Base-by-base conservation (phyloP, 2,329 filamentous ascomycete genomes). In the Ceratocystis alfenasii region DNA sequence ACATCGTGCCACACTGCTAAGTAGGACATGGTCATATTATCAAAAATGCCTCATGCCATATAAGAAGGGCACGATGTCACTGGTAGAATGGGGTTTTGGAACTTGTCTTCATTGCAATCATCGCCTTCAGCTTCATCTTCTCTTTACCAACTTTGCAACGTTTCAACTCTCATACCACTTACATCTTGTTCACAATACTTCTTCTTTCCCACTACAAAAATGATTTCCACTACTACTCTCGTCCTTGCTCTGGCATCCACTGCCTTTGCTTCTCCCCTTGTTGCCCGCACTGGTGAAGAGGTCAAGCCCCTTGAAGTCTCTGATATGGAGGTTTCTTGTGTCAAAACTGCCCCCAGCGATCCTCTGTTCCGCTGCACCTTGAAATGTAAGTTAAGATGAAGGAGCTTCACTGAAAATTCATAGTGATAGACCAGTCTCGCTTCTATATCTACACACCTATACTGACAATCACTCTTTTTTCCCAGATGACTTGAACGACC, bases 311-410 rank as follows among this genome's bases (percentile, higher is more conserved):
- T 67, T 6, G 45, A 67, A 33, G 28, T 67, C 17, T 62, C 62
- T 8, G 45, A 67, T 7, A 57, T 62, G 63, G 20, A 33, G 3
- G 46, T 67, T 3, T 22, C 53, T 25, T 67, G 66, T 25, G 3
- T 28, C 6, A 63, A 63, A 25, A n/a, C 36, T 25, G 41, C 30
- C 1, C 17, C 41, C 33, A 59, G 46, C 33, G 3, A 33, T 8
- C 20, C 63, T 3, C 46, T 67, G 12, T 63, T 62, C 57, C 25
- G 48, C 45, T 67, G 66, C 59, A 65, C 50, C 5, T 41, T 67
- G 15, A 20, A 53, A n/a, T 67, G 66, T 67, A 65, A 67, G 62
- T 25, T 25, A 3, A 25, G 2, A 25, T 25, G 3, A 25, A 25
- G 25, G 2, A 25, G 25, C 25, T 25, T 25, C 25, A 3, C 25